phyloP scores from a whole-genome alignment of 805 yeast species.

The Metschnikowia hibisci region DNA sequence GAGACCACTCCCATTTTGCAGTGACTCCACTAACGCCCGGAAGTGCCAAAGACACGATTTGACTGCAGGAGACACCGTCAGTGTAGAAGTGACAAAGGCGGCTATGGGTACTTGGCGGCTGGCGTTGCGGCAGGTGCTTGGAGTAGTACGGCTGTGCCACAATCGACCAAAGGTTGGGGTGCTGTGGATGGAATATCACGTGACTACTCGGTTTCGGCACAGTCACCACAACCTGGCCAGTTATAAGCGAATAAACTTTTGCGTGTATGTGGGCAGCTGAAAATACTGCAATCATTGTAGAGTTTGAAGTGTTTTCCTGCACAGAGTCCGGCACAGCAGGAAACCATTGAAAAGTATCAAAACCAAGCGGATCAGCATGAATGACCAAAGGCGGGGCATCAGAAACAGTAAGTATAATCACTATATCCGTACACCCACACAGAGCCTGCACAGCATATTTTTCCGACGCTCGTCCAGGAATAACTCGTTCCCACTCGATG shows the following conservation, averaged over 20 bases:
- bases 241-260: conserved; percentile 36
- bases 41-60: conserved; percentile 20
- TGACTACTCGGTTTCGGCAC: conserved; percentile 30
- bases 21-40: conserved; percentile 16
- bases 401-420: conserved; percentile 25
- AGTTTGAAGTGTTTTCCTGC: conserved; percentile 17
- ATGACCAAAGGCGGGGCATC: conserved; percentile 28
- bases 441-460: conserved; percentile 29
- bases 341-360: conserved; percentile 34
- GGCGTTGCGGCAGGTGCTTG: conserved; percentile 12
- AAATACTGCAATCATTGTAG: conserved; percentile 32
- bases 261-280: conserved; percentile 25
- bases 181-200: conserved; percentile 19
- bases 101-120: conserved; percentile 6
- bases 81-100: conserved; percentile 29
- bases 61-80: conserved; percentile 29
- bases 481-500: conserved; percentile 25
- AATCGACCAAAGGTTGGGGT: conserved; percentile 30
- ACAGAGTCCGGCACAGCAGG: conserved; percentile 17
- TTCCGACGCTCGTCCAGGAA: conserved; percentile 12
- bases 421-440: conserved; percentile 16
- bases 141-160: conserved; percentile 22
- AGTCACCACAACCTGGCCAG: conserved; percentile 29
- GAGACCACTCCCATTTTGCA: conserved; percentile 28
- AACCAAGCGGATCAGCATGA: conserved; percentile 27